Base-by-base conservation (phyloP, 257 asterid genomes). In the Rauvolfia tetraphylla region DNA sequence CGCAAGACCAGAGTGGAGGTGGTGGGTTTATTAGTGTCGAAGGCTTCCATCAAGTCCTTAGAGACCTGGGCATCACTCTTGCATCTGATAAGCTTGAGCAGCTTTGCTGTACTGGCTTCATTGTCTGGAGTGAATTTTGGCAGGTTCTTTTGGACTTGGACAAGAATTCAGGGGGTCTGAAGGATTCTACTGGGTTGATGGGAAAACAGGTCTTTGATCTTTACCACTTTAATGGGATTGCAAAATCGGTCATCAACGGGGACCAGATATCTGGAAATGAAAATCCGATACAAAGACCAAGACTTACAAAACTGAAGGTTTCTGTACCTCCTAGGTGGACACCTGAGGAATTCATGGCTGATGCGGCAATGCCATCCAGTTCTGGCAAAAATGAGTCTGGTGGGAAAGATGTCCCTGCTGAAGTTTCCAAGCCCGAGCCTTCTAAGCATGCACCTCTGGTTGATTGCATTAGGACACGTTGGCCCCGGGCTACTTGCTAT, bases 301-400 rank as follows among this genome's bases (percentile, higher is more conserved):
- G 97, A 78, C 83, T 95, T 7, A 90, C 92, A 2, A 95, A 91
- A 74, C 44, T 95, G 84, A 87, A 89, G 79, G 99, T 95, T 44
- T 90, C 97, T 0, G 99, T 93, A 73, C 98, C 99, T 15, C 99
- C 98, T 23, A 89, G 89, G 83, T 93, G 98, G 99, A 95, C 98
- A 0, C 97, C 98, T 0, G 98, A 93, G 89, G 98, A 93, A 79
- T 95, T 85, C 85, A 86, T 92, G 97, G 83, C 94, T 0, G 82
- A 84, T 48, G 75, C 83, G 7, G 84, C 89, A 3, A 79, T 49
- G 36, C 56, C 82, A 41, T 75, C 92, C 31, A 81, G 78, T 59
- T 73, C 85, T 1, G 78, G 79, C 3, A 76, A 78, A 34, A 83
- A 77, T 44, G 88, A 86, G 65, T 42, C 85, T 14, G 77, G 80